Evolutionary conservation across 2,329 filamentous ascomycete species (phyloP).

Genomic region (Aspergillus melleus): DNA sequence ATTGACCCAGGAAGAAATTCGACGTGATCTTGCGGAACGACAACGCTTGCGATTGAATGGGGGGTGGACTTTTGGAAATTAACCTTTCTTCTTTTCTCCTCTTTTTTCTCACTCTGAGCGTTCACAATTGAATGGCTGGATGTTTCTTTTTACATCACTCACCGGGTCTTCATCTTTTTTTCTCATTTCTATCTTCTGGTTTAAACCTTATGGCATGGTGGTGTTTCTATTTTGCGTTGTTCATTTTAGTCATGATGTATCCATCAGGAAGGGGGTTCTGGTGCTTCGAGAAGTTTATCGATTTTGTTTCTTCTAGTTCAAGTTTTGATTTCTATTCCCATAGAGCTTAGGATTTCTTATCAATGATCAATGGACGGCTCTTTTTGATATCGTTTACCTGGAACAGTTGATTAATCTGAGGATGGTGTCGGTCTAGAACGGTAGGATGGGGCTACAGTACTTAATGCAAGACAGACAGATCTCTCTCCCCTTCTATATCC

Average conservation of each 20-base stretch:
- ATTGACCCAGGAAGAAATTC: slow-evolving; percentile 84
- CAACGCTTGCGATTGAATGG: slow-evolving; percentile 79
- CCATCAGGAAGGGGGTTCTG: background rate
- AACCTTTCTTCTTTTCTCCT: slow-evolving; percentile 20
- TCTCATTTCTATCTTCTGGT: too few species aligned
- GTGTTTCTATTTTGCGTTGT: background rate
- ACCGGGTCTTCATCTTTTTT: background rate
- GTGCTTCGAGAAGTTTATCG: background rate
- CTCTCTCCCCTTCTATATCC: too few species aligned
- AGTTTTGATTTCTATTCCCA: background rate
- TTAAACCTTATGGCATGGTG: background rate
- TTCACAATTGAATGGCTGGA: background rate
- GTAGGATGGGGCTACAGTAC: too few species aligned
- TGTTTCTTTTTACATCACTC: background rate
- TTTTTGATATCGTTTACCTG: background rate
- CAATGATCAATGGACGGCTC: background rate
- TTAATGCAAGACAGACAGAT: too few species aligned
- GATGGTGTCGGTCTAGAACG: too few species aligned
- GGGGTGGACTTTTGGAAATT: slow-evolving; percentile 73
- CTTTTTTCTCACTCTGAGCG: slow-evolving; percentile 5
- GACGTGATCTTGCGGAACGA: slow-evolving; percentile 74
- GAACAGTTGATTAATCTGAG: too few species aligned
- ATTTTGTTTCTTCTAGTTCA: too few species aligned
- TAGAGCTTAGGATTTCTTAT: background rate
- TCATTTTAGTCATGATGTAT: background rate